These are phyloP conservation scores for Theobroma cacao DNA, from an alignment of 345 rosid genomes.

Conservation along the genomic window DNA sequence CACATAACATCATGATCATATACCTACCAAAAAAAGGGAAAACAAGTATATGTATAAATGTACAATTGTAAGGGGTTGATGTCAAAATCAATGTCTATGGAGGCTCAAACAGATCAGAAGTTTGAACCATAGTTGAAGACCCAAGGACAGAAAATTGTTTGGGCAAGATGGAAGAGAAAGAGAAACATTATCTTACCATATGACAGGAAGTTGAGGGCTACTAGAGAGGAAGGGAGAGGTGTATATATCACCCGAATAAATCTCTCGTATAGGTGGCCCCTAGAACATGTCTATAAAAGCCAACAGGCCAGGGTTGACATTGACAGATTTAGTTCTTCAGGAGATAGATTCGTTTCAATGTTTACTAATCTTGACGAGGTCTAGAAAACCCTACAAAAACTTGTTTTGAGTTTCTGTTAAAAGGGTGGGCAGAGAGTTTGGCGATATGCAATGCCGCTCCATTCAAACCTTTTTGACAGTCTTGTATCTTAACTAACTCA, in stretches of 20 bases:
- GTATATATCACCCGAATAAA: constrained; percentile 26
- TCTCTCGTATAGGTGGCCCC: constrained; percentile 2
- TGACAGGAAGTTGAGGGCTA: neutral
- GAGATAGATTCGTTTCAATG: neutral
- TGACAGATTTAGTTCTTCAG: neutral
- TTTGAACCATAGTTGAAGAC: neutral
- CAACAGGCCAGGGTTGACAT: neutral
- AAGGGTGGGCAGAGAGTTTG: neutral
- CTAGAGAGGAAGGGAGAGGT: constrained; percentile 15
- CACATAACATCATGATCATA: neutral
- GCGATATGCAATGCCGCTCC: constrained; percentile 25
- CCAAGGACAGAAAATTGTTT: neutral
- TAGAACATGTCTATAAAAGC: neutral
- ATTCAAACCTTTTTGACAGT: neutral
- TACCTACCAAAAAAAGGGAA: neutral
- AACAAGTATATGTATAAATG: neutral
- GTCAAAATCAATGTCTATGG: neutral
- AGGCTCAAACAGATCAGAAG: neutral
- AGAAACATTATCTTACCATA: neutral
- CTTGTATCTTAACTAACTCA: neutral
- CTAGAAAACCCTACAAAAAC: neutral
- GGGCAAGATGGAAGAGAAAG: neutral
- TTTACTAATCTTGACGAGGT: constrained; percentile 12
- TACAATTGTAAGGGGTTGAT: neutral
- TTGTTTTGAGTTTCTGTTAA: neutral